Evolutionary conservation across 495 filamentous ascomycete genomes (phyloP), one percentile per base, ranked within the genome.

Genomic region (Daldinia concentrica): DNA sequence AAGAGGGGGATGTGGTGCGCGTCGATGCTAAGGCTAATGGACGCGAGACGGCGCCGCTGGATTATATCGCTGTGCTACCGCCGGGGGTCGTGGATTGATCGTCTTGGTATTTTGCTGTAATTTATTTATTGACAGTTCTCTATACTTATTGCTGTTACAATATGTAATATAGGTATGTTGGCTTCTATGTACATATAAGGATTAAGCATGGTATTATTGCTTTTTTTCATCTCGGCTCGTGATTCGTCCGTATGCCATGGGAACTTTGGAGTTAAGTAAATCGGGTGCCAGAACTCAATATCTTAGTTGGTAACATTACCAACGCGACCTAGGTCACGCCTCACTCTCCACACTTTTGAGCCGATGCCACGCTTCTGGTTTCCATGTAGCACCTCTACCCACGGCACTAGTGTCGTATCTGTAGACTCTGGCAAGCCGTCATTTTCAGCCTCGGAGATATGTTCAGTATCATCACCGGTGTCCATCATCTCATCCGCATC

Each of bases 31-130:
- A 51, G 43, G 84, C 89, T 8, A 80, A 91, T 78, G 89, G 89
- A 0, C 76, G 79, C 39, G 90, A 92, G 80, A 80, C 79, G 24
- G 90, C 90, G 45, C 87, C 89, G 45, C 51, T 92, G 73, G 90
- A 92, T 78, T 92, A 92, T 79, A 78, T 92, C 52, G 80, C 84
- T 19, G 71, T 92, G 45, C 72, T 92, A 51, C 89, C 90, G 0
- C 64, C 78, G 14, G 89, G 88, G 0, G 74, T 87, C 61, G 77
- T 90, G n/a, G 88, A 91, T 77, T 90, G 80, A 64, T 36, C 36
- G 17, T 2, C 22, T 11, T 7, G 17, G 6, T 0, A 8, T 36
- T 19, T 14, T 26, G 51, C 32, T 19, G 50, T 30, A 17, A 54
- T 17, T 6, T 24, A 17, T 8, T 51, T 24, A 1, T 8, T 11